Base-by-base conservation (phyloP, 306 rosid species). In the Prunus campanulata region DNA sequence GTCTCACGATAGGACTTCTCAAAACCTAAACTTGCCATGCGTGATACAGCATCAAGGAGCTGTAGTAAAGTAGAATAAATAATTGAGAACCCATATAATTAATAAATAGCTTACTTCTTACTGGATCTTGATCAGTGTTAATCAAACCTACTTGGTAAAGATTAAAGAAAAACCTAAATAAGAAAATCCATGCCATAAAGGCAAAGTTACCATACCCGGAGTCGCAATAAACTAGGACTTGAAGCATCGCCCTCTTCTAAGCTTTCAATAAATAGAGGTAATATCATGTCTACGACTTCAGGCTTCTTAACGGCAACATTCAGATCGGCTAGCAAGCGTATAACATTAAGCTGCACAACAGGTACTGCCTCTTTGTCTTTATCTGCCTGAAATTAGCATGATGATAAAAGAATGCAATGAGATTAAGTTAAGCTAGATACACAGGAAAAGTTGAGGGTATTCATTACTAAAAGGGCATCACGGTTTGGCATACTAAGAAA, bases 221-320 rank as follows among this genome's bases (percentile, higher is more conserved):
- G 97, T 89, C 99, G 84, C 90, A 95, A 78, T 80, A 89, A 88
- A 88, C 97, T 87, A 71, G 99, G 97, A 82, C 90, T 85, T 78
- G 99, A 89, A 77, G 99, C 99, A 81, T 95, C 97, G 6, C 99
- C 97, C 92, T 92, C 99, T 82, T 95, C 97, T 86, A 92, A 85
- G 86, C 91, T 95, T 85, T 95, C 99, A 61, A 95, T 87, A 71
- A 95, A 95, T 74, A 92, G 92, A 27, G 99, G 97, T 77, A 95
- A 90, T 78, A 95, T 92, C 89, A 85, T 82, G 74, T 95, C 96
- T 77, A 95, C 97, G 46, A 91, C 87, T 84, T 92, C 97, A 35
- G 97, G 82, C 83, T 92, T 88, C 83, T 88, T 92, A 70, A 88
- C 90, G 55, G 93, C 88, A 77, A 84, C 91, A 44, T 85, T 92